Percentiles rank a stretch among this genome's conserved stretches.
Conservation (phyloP, 352 stramenopile species). For the Pythium myriotylum region DNA sequence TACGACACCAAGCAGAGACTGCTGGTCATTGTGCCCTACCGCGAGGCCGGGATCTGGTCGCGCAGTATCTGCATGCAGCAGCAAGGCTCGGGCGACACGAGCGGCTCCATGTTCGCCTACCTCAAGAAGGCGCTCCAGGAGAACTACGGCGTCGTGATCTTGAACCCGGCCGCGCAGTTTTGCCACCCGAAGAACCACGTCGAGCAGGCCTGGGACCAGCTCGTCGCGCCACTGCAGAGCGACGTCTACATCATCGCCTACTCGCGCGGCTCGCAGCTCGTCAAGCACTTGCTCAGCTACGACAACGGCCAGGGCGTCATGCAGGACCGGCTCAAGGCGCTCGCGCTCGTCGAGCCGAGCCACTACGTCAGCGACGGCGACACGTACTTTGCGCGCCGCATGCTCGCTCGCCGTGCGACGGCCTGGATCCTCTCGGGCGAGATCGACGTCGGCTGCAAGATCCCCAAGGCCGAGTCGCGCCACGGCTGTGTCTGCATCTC, state of each 20-base stretch:
- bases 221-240: conserved; percentile 63
- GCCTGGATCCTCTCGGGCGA: conserved; percentile 79
- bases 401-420: conserved; percentile 67
- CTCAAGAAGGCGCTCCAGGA: conserved; percentile 79
- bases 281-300: conserved; percentile 80
- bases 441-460: conserved; percentile 74
- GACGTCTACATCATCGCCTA: conserved; percentile 83
- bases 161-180: conserved; percentile 79
- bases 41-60: conserved; percentile 85
- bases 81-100: conserved; percentile 52
- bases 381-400: conserved; percentile 73
- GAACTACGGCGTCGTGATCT: conserved; percentile 81
- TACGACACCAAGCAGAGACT: conserved; percentile 67
- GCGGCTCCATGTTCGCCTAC: conserved; percentile 80
- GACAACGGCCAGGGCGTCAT: conserved; percentile 80
- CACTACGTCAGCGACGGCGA: conserved; percentile 79
- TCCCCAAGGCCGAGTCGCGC: conserved; percentile 64
- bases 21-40: conserved; percentile 84
- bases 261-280: conserved; percentile 72
- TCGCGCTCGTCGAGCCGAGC: conserved; percentile 80
- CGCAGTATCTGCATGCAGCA: conserved; percentile 84
- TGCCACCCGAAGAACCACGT: conserved; percentile 77
- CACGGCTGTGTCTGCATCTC: conserved; percentile 84
- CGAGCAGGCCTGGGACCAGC: conserved; percentile 77
- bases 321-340: conserved; percentile 78